These are phyloP conservation scores for Trichomonas vaginalis DNA, from an alignment of 208 protist genomes.

Conservation along the genomic window DNA sequence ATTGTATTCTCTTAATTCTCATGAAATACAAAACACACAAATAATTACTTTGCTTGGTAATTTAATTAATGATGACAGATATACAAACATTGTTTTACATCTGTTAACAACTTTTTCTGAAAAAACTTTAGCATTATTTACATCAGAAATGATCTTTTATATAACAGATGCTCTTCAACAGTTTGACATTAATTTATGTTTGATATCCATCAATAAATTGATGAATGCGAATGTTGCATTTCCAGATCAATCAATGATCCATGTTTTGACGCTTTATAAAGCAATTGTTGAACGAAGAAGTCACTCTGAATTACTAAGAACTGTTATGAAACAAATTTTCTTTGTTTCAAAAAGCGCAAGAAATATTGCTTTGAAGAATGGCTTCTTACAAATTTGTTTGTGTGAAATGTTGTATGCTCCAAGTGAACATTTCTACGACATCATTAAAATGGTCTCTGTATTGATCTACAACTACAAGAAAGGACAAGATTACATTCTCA, in stretches of 20 bases:
- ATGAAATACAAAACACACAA: background rate
- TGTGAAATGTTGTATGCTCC: background rate
- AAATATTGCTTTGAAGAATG: background rate
- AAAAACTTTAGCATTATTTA: background rate
- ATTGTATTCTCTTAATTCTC: background rate
- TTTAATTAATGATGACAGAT: background rate
- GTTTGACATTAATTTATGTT: background rate
- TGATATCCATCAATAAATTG: background rate
- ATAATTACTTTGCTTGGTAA: background rate
- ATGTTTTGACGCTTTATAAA: background rate
- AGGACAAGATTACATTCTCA: background rate
- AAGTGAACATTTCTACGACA: background rate
- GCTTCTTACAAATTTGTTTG: background rate
- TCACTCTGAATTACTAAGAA: background rate
- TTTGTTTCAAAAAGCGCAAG: background rate
- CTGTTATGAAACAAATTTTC: background rate
- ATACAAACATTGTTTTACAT: background rate
- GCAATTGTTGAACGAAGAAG: background rate
- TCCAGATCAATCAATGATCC: background rate
- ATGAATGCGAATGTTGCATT: background rate
- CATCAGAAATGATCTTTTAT: background rate
- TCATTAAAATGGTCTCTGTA: background rate
- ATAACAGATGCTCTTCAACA: background rate
- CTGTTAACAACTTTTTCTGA: background rate
- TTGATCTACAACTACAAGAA: background rate